Conservation (phyloP, 805 yeast species). For the Kodamaea kaohsiungensis region DNA sequence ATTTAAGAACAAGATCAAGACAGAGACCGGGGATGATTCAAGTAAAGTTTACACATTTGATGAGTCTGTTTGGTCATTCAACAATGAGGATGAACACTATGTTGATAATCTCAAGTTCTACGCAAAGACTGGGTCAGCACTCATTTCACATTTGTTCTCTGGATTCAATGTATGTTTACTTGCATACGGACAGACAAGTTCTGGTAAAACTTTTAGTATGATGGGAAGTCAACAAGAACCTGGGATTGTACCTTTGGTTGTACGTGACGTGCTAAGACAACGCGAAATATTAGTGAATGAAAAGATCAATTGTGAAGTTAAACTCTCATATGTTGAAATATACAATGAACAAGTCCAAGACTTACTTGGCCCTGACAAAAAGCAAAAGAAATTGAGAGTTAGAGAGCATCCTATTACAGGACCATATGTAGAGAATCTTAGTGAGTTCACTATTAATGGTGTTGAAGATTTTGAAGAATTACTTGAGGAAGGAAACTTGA, state of each 20-base stretch:
- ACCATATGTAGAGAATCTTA: conserved; percentile 70
- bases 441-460: conserved; percentile 51
- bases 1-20: conserved; percentile 8
- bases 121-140: conserved; percentile 54
- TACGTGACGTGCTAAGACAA: conserved; percentile 52
- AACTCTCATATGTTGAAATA: conserved; percentile 68
- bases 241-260: conserved; percentile 44
- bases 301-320: conserved; percentile 37
- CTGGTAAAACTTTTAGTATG: conserved; percentile 46
- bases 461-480: conserved; percentile 49
- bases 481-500: conserved; percentile 51
- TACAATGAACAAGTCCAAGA: conserved; percentile 79
- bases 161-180: conserved; percentile 45
- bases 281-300: conserved; percentile 38
- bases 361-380: conserved; percentile 35
- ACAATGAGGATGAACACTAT: conserved; percentile 30
- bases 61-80: conserved; percentile 51
- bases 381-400: conserved; percentile 42
- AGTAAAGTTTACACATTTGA: conserved; percentile 47
- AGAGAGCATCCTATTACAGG: conserved; percentile 68
- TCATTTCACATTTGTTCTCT: conserved; percentile 50
- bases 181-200: conserved; percentile 46
- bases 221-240: conserved; percentile 38
- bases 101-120: conserved; percentile 55
- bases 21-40: conserved; percentile 12